These are phyloP conservation scores for Ceratocystis cacaofunesta DNA, from an alignment of 2,329 filamentous ascomycete species.

Conservation along the genomic window DNA sequence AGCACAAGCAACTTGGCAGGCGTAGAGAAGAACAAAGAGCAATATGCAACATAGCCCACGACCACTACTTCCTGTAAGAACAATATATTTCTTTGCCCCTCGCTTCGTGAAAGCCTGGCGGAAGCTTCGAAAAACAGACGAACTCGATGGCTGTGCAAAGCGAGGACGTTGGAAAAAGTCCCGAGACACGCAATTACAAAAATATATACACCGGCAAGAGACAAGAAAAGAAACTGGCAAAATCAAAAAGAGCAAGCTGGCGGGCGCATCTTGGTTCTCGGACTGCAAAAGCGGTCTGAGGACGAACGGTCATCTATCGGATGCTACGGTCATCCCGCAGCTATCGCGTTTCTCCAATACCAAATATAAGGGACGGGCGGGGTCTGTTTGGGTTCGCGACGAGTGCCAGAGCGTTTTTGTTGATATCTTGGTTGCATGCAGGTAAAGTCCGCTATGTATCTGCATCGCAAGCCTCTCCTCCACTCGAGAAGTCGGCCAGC, in stretches of 20 bases:
- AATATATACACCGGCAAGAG: background rate
- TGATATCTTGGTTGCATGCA: background rate
- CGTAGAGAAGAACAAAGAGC: no score
- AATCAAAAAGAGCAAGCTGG: background rate
- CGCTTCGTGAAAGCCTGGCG: background rate
- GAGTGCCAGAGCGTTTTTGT: no score
- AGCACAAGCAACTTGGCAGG: no score
- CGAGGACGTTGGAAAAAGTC: background rate
- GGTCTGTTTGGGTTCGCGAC: no score
- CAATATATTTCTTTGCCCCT: no score
- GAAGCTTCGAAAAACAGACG: background rate
- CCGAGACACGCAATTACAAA: background rate
- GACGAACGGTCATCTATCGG: background rate
- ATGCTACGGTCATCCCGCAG: background rate
- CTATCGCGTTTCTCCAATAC: background rate
- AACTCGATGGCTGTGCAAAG: background rate
- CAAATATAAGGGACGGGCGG: background rate
- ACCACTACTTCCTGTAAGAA: no score
- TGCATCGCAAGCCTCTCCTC: background rate
- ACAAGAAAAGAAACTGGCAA: background rate
- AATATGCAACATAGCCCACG: no score
- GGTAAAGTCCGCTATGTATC: background rate
- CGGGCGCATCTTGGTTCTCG: background rate
- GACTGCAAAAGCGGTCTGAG: background rate
- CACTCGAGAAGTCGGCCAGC: no score